These are phyloP conservation scores for Pseudomicrostroma phylloplanum DNA, from an alignment of 1,284 basidiomycete species.

Conservation along the genomic window DNA sequence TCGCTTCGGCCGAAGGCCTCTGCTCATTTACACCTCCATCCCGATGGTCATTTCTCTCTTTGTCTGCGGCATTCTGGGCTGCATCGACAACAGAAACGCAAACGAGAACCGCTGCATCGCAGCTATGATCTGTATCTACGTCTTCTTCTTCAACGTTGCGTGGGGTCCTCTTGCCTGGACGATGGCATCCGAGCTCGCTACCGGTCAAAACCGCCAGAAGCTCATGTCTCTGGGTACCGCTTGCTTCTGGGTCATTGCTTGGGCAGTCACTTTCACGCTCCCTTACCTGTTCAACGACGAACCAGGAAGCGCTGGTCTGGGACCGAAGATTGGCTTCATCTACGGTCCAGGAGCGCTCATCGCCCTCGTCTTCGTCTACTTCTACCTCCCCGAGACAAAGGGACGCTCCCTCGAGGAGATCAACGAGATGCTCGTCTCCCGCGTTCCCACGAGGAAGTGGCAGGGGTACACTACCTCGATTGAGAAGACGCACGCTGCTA, in stretches of 20 bases:
- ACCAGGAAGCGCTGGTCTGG: constrained; percentile 46
- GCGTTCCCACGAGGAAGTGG: constrained; percentile 36
- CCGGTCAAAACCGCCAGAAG: constrained; percentile 53
- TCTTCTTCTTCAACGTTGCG: constrained; percentile 53
- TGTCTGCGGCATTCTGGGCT: constrained; percentile 51
- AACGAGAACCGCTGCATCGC: constrained; percentile 51
- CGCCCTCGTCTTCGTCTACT: constrained; percentile 53
- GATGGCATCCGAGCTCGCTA: constrained; percentile 51
- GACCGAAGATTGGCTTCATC: constrained; percentile 52
- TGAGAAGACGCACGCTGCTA: constrained; percentile 1
- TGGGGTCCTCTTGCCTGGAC: constrained; percentile 55
- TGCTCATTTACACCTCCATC: constrained; percentile 52
- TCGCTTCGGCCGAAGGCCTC: constrained; percentile 53
- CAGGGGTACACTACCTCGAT: constrained; percentile 22
- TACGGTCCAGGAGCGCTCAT: constrained; percentile 50
- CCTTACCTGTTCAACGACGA: constrained; percentile 40
- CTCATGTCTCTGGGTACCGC: constrained; percentile 54
- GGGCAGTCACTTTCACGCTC: constrained; percentile 50
- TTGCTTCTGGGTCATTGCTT: constrained; percentile 54
- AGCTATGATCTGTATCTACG: constrained; percentile 54
- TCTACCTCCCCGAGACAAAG: constrained; percentile 51
- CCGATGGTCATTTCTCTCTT: constrained; percentile 53
- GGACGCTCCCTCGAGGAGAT: constrained; percentile 42
- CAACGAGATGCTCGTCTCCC: constrained; percentile 38
- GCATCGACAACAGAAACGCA: constrained; percentile 19